phyloP scores from a whole-genome alignment of 1,139 yeast species.

The Diutina neorugosa region DNA sequence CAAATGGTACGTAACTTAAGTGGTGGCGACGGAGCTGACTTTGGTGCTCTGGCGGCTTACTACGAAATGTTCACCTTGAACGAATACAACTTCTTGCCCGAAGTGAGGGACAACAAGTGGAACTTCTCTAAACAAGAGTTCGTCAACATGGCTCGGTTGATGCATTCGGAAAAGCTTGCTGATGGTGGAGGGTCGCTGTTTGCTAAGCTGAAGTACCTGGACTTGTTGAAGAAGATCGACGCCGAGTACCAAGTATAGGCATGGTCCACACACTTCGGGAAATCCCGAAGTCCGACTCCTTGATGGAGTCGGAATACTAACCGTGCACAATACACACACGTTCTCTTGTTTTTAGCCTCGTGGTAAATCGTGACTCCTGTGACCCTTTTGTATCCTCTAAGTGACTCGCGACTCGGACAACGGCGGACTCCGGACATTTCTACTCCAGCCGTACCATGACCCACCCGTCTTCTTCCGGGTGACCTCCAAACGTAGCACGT shows the following conservation, averaged over 20 bases:
- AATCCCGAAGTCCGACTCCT: not conserved
- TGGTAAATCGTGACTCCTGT: no score
- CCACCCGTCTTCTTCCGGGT: not conserved
- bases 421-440: not conserved
- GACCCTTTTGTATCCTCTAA: no score
- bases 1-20: conserved; percentile 58
- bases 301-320: not conserved
- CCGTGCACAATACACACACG: no score
- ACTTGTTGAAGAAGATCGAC: conserved; percentile 19
- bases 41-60: conserved; percentile 43
- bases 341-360: no score
- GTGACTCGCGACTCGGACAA: not conserved
- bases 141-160: conserved; percentile 29
- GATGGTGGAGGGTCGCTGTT: conserved; percentile 29
- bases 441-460: not conserved
- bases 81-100: conserved; percentile 19
- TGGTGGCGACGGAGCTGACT: conserved; percentile 48
- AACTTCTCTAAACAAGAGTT: conserved; percentile 17
- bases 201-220: conserved; percentile 27
- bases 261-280: no score
- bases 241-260: not conserved
- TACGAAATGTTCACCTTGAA: conserved; percentile 41
- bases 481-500: no score
- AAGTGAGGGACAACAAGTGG: conserved; percentile 5
- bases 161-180: conserved; percentile 36